Percentiles rank a stretch among this genome's conserved stretches.
Conservation (phyloP, 1,139 yeast genomes). For the Hemisphaericaspora xylanilytica region DNA sequence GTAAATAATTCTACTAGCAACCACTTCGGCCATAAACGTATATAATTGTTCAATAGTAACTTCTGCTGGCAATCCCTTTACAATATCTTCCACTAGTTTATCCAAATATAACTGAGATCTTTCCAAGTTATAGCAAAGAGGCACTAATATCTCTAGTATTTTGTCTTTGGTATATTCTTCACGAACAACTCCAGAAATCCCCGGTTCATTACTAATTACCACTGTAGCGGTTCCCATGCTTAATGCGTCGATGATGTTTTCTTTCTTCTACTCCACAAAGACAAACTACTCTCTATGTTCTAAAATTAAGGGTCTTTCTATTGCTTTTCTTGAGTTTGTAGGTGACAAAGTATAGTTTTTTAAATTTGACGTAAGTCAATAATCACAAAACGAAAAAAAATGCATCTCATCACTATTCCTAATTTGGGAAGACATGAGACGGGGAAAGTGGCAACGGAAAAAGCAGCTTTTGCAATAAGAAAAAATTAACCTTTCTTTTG, state of each 20-base stretch:
- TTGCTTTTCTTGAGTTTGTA: too few relatives aligned
- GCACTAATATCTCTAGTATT: slow-evolving; percentile 16
- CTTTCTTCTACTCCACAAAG: too few relatives aligned
- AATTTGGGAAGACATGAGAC: slow-evolving; percentile 4
- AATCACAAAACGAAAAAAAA: not conserved
- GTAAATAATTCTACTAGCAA: slow-evolving; percentile 43
- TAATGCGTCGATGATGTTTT: too few relatives aligned
- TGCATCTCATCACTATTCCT: slow-evolving; percentile 9
- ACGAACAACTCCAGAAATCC: slow-evolving; percentile 5
- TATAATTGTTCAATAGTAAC: slow-evolving; percentile 32
- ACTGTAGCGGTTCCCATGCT: not conserved
- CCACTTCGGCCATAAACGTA: slow-evolving; percentile 40
- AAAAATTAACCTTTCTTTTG: too few relatives aligned
- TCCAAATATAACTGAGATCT: slow-evolving; percentile 20
- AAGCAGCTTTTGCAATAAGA: not conserved
- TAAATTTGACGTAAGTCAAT: too few relatives aligned
- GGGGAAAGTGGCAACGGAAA: not conserved
- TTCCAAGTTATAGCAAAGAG: slow-evolving; percentile 22
- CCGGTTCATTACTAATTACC: not conserved
- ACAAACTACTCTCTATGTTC: too few relatives aligned
- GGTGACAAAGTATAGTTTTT: not conserved
- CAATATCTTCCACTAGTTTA: slow-evolving; percentile 22
- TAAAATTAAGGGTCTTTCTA: too few relatives aligned
- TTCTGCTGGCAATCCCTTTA: slow-evolving; percentile 32
- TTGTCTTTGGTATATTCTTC: slow-evolving; percentile 16